These are phyloP conservation scores for Xylaria acuta DNA, from an alignment of 495 filamentous ascomycete species.

Conservation along the genomic window DNA sequence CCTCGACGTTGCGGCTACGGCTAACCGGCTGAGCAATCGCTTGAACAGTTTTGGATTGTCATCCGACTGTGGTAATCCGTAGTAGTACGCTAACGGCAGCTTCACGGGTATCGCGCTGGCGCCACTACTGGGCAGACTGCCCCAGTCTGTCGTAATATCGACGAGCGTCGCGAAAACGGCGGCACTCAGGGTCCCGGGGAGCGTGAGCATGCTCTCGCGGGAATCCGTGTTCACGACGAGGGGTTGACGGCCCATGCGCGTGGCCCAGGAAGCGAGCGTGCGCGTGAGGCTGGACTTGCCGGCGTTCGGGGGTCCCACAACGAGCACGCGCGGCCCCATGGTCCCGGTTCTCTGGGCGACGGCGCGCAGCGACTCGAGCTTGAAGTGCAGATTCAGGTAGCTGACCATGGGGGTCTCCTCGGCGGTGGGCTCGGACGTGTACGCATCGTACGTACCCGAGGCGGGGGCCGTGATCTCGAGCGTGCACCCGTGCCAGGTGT, in stretches of 20 bases:
- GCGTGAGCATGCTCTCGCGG: slow-evolving; percentile 80
- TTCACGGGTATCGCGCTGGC: slow-evolving; percentile 89
- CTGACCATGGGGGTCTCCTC: slow-evolving; percentile 85
- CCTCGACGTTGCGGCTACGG: slow-evolving; percentile 77
- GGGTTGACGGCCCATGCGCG: slow-evolving; percentile 76
- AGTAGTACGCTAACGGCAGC: slow-evolving; percentile 89
- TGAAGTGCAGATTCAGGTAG: slow-evolving; percentile 88
- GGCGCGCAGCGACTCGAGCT: slow-evolving; percentile 70
- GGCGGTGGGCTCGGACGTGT: slow-evolving; percentile 73
- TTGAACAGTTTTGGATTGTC: slow-evolving; percentile 76
- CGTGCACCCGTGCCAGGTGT: slow-evolving; percentile 87
- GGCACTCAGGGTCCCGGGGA: slow-evolving; percentile 85
- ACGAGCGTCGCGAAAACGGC: slow-evolving; percentile 83
- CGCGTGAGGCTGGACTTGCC: slow-evolving; percentile 88
- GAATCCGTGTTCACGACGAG: slow-evolving; percentile 88
- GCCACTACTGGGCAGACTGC: slow-evolving; percentile 86
- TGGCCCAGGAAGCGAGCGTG: slow-evolving; percentile 82
- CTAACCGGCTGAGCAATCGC: slow-evolving; percentile 76
- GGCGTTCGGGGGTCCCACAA: slow-evolving; percentile 79
- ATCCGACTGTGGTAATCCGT: slow-evolving; percentile 76
- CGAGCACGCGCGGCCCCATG: slow-evolving; percentile 77
- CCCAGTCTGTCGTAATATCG: slow-evolving; percentile 91
- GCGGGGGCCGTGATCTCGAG: slow-evolving; percentile 71
- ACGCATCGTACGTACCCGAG: slow-evolving; percentile 52
- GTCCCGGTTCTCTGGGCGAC: slow-evolving; percentile 55